These are phyloP conservation scores for Clathrus columnatus DNA, from an alignment of 768 basidiomycete species.

Conservation along the genomic window DNA sequence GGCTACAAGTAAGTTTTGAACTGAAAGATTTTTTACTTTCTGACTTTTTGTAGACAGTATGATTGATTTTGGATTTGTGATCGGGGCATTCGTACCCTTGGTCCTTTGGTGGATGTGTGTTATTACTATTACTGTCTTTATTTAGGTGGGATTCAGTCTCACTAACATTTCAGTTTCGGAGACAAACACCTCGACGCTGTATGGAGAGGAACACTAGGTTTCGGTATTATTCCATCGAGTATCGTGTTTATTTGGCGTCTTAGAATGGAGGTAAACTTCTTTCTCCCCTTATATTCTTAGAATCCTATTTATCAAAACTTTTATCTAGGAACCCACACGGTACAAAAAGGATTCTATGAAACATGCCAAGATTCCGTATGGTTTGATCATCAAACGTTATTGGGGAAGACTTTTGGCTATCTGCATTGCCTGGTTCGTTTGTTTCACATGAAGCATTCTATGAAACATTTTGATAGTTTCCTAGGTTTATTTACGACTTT, in stretches of 20 bases:
- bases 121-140: not conserved
- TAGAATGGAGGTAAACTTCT: slow-evolving; percentile 42
- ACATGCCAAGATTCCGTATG: slow-evolving; percentile 60
- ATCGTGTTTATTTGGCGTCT: slow-evolving; percentile 83
- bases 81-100: slow-evolving; percentile 22
- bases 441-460: not conserved
- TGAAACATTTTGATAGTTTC: not conserved
- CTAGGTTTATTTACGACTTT: slow-evolving; percentile 70
- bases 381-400: slow-evolving; percentile 69
- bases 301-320: not conserved
- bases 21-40: not conserved
- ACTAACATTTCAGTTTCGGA: slow-evolving; percentile 48
- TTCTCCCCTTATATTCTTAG: not conserved
- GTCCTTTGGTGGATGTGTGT: slow-evolving; percentile 29
- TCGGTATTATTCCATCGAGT: slow-evolving; percentile 73
- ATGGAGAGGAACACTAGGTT: slow-evolving; percentile 80
- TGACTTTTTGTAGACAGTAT: slow-evolving; percentile 14
- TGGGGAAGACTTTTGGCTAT: slow-evolving; percentile 65
- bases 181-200: slow-evolving; percentile 72
- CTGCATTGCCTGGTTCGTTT: slow-evolving; percentile 56
- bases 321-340: slow-evolving; percentile 49
- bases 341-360: slow-evolving; percentile 78
- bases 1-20: slow-evolving; percentile 26
- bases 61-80: slow-evolving; percentile 25
- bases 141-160: slow-evolving; percentile 4